These are phyloP conservation scores for Clavispora carvajalis DNA, from an alignment of 805 yeast genomes.

Conservation along the genomic window DNA sequence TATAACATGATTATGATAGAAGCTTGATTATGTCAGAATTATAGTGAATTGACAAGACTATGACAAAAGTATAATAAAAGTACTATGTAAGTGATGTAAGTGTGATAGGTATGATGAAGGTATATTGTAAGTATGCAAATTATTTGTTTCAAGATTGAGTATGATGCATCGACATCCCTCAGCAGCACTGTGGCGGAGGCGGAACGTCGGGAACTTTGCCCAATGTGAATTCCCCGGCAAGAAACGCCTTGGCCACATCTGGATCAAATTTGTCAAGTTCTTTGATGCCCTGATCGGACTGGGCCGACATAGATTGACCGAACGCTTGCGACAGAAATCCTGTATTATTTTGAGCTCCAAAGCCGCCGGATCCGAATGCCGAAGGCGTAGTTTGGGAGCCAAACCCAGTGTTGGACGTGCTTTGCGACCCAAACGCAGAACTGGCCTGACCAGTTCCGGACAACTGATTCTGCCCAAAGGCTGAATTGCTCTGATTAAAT, in stretches of 20 bases:
- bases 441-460: conserved; percentile 8
- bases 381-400: conserved; percentile 1
- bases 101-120: no score
- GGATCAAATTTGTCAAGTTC: conserved; percentile 37
- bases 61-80: no score
- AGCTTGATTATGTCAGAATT: no score
- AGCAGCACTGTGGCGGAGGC: conserved; percentile 47
- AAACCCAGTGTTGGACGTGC: conserved; percentile 7
- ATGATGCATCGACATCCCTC: no score
- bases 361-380: conserved; percentile 1
- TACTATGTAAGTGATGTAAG: no score
- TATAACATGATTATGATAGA: no score
- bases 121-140: not conserved
- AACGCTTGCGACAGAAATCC: conserved; percentile 1
- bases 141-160: no score
- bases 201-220: conserved; percentile 70
- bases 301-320: not conserved
- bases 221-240: conserved; percentile 42
- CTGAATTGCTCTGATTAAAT: conserved; percentile 1
- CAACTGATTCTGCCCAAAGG: conserved; percentile 2
- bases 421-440: conserved; percentile 2
- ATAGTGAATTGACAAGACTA: no score
- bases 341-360: conserved; percentile 5
- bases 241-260: conserved; percentile 42
- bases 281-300: conserved; percentile 1